Base-by-base conservation (phyloP, 2,329 filamentous ascomycete species). In the Monosporascus sp. region DNA sequence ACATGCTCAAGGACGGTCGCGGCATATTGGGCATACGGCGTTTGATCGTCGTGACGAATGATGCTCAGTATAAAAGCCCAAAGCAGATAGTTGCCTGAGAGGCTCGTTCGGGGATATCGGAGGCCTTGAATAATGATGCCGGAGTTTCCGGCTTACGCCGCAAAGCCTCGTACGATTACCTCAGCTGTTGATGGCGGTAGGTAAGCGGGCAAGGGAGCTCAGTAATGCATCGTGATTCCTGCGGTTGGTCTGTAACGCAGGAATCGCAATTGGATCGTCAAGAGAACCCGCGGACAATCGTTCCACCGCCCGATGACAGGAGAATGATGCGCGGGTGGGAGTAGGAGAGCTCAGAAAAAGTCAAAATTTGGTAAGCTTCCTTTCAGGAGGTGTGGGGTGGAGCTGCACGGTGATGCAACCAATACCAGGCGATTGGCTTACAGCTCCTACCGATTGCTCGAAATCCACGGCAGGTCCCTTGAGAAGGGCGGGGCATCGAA, bases 351-450 rank as follows among this genome's bases (percentile, higher is more conserved):
- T 31, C 49, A 31, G n/a, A 45, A 28, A 28, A 51, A 22, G 31
- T 45, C 41, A 45, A 26, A 28, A 24, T 51, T 14, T 28, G n/a
- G 31, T n/a, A 46, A 38, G 40, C 20, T 43, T 20, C 9, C 37
- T 18, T 40, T 51, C 22, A 4, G 22, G 48, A 41, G 48, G 20
- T 43, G 20, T 9, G 11, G 8, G 9, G 46, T 51, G 49, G 49
- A 50, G 37, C 49, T 51, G 50, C 50, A 48, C 26, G 6, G 51
- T 52, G 51, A 52, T 48, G 45, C 40, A 51, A 43, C 5, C 20
- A 24, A 20, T 43, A 20, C n/a, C 40, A 1, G 9, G 40, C 15
- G 20, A 43, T 43, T 43, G 40, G 40, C 18, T 4, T 43, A 3
- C 17, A 24, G 18, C 40, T 40, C 17, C 31, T 5, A 14, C 11